These are phyloP conservation scores for sunflower (Helianthus annuus) DNA, from an alignment of 129 eudicot genomes.

Conservation along the genomic window HanXRQr2.0-SUNRISE NC_035442.2:45376257-45376756, in stretches of 20 bases:
- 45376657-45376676: constrained; percentile 42
- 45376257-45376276: constrained; percentile 65
- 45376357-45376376: constrained; percentile 81
- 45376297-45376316: constrained; percentile 66
- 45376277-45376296: constrained; percentile 91
- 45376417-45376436: constrained; percentile 63
- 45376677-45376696: too few relatives aligned
- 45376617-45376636: constrained; percentile 85
- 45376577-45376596: constrained; percentile 83
- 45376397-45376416: constrained; percentile 76
- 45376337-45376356: constrained; percentile 94
- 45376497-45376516: constrained; percentile 53
- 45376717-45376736: too few relatives aligned
- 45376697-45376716: too few relatives aligned
- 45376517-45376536: constrained; percentile 65
- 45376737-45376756: constrained; percentile 44
- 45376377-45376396: constrained; percentile 79
- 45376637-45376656: constrained; percentile 80
- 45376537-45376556: constrained; percentile 83
- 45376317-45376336: constrained; percentile 73
- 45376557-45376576: constrained; percentile 87
- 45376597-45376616: constrained; percentile 95
- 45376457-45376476: constrained; percentile 66
- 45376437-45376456: constrained; percentile 63
- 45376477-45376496: constrained; percentile 68